Evolutionary conservation across 2,329 filamentous ascomycete species (phyloP).

Genomic region (Penicillium crustosum): DNA sequence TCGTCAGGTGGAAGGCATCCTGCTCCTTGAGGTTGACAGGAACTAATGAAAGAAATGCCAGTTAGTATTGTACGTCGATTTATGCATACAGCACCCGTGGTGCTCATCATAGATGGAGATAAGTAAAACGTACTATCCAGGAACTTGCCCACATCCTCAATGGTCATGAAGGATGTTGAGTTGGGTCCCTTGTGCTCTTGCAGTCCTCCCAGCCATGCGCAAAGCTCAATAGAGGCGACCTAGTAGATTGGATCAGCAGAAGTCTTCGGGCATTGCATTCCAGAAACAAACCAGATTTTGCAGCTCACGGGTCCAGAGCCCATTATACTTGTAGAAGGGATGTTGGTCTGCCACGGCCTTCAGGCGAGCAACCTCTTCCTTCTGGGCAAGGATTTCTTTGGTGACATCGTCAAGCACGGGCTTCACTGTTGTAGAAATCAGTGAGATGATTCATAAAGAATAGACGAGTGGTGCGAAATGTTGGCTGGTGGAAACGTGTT

Average conservation of each 20-base stretch:
- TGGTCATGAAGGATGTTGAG: slow-evolving; percentile 72
- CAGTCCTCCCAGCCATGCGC: slow-evolving; percentile 79
- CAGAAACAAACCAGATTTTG: slow-evolving; percentile 68
- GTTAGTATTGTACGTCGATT: slow-evolving; percentile 1
- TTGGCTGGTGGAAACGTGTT: no score
- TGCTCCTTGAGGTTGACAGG: slow-evolving; percentile 86
- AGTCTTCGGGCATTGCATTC: background rate
- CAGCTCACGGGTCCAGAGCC: slow-evolving; percentile 77
- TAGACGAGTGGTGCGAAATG: background rate
- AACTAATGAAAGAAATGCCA: slow-evolving; percentile 52
- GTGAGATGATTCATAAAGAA: background rate
- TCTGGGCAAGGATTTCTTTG: slow-evolving; percentile 67
- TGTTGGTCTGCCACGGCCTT: slow-evolving; percentile 74
- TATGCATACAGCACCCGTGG: background rate
- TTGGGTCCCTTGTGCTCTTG: slow-evolving; percentile 54
- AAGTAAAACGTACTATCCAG: slow-evolving; percentile 62
- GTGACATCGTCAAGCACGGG: slow-evolving; percentile 69
- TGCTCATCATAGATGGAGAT: slow-evolving; percentile 5
- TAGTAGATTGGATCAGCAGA: slow-evolving; percentile 47
- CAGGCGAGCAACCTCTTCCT: slow-evolving; percentile 69
- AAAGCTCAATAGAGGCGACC: slow-evolving; percentile 60
- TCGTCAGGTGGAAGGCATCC: slow-evolving; percentile 91
- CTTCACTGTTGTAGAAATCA: slow-evolving; percentile 54
- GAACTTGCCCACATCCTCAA: slow-evolving; percentile 80
- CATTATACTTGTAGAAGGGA: slow-evolving; percentile 98